Conservation (phyloP, 768 basidiomycete species). For the Flagelloscypha sp. region DNA sequence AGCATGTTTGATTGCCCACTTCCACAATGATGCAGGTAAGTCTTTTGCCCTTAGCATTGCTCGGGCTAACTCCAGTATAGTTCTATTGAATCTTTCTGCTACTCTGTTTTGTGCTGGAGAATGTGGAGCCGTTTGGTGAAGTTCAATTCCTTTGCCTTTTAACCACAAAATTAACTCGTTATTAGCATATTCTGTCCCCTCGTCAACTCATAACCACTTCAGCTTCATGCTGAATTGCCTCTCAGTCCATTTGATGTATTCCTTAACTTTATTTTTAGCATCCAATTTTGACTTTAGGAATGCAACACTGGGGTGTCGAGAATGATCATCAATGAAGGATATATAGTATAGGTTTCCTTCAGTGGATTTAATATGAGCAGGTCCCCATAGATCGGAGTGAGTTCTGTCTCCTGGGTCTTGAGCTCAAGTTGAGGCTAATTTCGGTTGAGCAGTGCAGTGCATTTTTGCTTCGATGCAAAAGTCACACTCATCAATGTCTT, state of each 20-base stretch:
- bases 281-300: slow-evolving; percentile 12
- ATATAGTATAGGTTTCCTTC: slow-evolving; percentile 11
- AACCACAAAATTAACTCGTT: slow-evolving; percentile 19
- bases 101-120: slow-evolving; percentile 24
- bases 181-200: slow-evolving; percentile 23
- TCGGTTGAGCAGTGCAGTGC: too few species aligned
- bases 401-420: slow-evolving; percentile 17
- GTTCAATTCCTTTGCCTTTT: slow-evolving; percentile 17
- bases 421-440: too few species aligned
- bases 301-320: too few species aligned
- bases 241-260: slow-evolving; percentile 19
- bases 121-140: slow-evolving; percentile 25
- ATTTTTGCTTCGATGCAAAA: too few species aligned
- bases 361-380: slow-evolving; percentile 13
- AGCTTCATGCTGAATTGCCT: slow-evolving; percentile 15
- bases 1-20: slow-evolving; percentile 12
- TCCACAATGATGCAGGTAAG: slow-evolving; percentile 14
- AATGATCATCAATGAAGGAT: slow-evolving; percentile 12
- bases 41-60: slow-evolving; percentile 19
- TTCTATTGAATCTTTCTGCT: slow-evolving; percentile 20
- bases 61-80: slow-evolving; percentile 14
- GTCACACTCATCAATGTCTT: too few species aligned
- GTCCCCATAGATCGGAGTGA: slow-evolving; percentile 19
- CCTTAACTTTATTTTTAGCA: slow-evolving; percentile 10
- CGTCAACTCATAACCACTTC: slow-evolving; percentile 13